Base-by-base conservation (phyloP, 2,329 filamentous ascomycete species). In the Colletotrichum sp. region DNA sequence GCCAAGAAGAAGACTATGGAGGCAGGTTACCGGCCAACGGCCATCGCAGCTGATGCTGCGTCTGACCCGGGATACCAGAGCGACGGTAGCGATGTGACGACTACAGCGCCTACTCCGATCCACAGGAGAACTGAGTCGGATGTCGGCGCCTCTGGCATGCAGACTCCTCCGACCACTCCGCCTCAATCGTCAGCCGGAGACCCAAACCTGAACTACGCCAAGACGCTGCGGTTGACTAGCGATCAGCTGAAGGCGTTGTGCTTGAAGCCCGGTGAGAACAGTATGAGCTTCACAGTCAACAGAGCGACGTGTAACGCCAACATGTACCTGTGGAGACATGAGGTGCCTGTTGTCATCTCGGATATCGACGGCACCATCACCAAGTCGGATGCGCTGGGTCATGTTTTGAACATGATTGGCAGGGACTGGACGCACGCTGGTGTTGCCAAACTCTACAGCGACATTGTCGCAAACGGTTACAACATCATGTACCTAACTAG, bases 351-450 rank as follows among this genome's bases (percentile, higher is more conserved):
- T 72, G 96, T 99, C 64, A 98, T 99, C 78, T 98, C 96, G 1
- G 97, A 99, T 84, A 98, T 99, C 81, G 97, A 99, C 84, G 97
- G 97, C 68, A 99, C 97, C 27, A 99, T 99, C 81, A 99, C 97
- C 75, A 99, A 99, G 86, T 98, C 96, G 4, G 96, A 98, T 85
- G 96, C 96, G 19, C 88, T 98, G 16, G 97, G 97, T 16, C 97
- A 99, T 82, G 95, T 99, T 59, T 86, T 98, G 70, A 98, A 96
- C 87, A 97, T 97, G 92, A 96, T 99, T 78, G 97, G 97, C 57
- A 93, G 97, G 64, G 97, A 99, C 85, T 99, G 97, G 97, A 99
- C 97, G 5, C 97, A 99, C 83, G 91, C 96, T 19, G 97, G 97
- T 48, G 96, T 99, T 28, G 98, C 97, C 27, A 99, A 99, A 86